These are phyloP conservation scores for Starmerella stigmatis DNA, from an alignment of 805 yeast genomes.

Conservation along the genomic window DNA sequence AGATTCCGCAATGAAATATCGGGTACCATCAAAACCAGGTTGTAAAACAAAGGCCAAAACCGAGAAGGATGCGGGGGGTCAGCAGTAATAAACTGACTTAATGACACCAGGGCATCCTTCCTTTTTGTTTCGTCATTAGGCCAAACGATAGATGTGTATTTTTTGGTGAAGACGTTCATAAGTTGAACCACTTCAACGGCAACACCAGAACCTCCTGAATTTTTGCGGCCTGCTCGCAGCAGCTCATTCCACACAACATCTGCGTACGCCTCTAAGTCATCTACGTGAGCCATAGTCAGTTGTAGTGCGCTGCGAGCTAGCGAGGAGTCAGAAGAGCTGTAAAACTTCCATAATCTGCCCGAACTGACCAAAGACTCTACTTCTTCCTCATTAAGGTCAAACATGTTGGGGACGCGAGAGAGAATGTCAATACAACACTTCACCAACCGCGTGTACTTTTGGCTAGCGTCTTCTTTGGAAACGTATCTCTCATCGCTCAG, in stretches of 20 bases:
- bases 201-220: conserved; percentile 17
- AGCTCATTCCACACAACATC: conserved; percentile 18
- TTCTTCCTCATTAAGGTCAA: conserved; percentile 9
- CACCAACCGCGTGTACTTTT: conserved; percentile 52
- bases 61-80: conserved; percentile 15
- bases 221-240: conserved; percentile 22
- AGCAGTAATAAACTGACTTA: conserved; percentile 15
- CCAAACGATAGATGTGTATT: conserved; percentile 30
- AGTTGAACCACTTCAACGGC: conserved; percentile 28
- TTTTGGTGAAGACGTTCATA: conserved; percentile 37
- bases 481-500: conserved; percentile 67
- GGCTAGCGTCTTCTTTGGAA: conserved; percentile 51
- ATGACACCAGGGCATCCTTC: conserved; percentile 18
- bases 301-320: conserved; percentile 37
- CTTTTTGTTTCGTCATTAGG: conserved; percentile 7
- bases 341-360: conserved; percentile 40
- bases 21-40: conserved; percentile 18
- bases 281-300: conserved; percentile 31
- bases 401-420: conserved; percentile 4
- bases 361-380: conserved; percentile 33
- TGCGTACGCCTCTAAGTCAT: not conserved
- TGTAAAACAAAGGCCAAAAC: conserved; percentile 25
- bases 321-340: conserved; percentile 33
- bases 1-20: conserved; percentile 9
- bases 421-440: conserved; percentile 36